These are phyloP conservation scores for Neonectria neomacrospora DNA, from an alignment of 2,329 filamentous ascomycete genomes.

Conservation along the genomic window DNA sequence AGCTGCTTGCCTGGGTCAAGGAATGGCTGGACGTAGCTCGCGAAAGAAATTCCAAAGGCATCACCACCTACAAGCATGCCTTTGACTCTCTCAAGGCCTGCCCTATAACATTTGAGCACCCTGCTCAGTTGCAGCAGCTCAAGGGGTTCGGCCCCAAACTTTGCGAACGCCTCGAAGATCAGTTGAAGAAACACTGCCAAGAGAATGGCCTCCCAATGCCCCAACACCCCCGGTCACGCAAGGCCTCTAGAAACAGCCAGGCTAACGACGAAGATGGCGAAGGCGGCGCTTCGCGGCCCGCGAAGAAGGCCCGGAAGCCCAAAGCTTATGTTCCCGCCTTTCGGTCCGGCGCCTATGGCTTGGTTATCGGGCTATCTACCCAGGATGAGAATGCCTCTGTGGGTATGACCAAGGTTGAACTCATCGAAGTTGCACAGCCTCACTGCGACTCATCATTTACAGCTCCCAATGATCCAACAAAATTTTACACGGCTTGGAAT, in stretches of 20 bases:
- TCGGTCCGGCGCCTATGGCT: conserved; percentile 79
- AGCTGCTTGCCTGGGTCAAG: conserved; percentile 78
- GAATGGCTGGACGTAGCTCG: conserved; percentile 79
- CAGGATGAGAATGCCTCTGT: conserved; percentile 62
- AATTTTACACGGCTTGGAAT: conserved; percentile 83
- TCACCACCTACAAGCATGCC: conserved; percentile 78
- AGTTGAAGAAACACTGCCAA: conserved; percentile 69
- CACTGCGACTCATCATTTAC: conserved; percentile 80
- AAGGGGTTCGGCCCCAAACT: conserved; percentile 79
- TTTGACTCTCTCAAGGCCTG: conserved; percentile 82
- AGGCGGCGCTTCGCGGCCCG: conserved; percentile 50
- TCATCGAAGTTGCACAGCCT: conserved; percentile 76
- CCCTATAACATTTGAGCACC: conserved; percentile 76
- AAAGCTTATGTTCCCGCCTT: conserved; percentile 78
- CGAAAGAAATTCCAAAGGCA: conserved; percentile 75
- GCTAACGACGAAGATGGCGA: conserved; percentile 51
- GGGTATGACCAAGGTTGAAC: conserved; percentile 73
- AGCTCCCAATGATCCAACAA: conserved; percentile 72
- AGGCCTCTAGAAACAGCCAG: conserved; percentile 47
- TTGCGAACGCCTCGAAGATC: conserved; percentile 74
- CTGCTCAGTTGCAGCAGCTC: conserved; percentile 77
- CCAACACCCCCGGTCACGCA: conserved; percentile 61
- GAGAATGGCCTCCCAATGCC: conserved; percentile 77
- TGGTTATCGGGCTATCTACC: conserved; percentile 74
- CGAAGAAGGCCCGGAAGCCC: conserved; percentile 68